Evolutionary conservation across 2,329 filamentous ascomycete genomes (phyloP).

Genomic region (Diplodia corticola): DNA sequence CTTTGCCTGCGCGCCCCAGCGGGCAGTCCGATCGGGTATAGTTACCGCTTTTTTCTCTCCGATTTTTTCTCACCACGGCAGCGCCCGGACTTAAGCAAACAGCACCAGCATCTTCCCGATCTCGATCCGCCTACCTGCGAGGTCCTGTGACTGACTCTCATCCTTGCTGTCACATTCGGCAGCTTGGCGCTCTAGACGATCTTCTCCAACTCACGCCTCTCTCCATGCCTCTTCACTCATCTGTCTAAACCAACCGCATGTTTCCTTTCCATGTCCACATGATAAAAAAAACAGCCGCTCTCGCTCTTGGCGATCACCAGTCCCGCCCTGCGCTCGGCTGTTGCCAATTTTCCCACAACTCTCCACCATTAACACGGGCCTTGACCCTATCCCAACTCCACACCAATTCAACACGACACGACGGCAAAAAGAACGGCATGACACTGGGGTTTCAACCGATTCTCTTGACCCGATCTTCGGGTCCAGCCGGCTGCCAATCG

Average conservation of each 20-base stretch:
- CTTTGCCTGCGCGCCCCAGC: background rate
- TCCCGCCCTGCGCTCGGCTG: background rate
- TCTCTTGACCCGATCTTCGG: too few species aligned
- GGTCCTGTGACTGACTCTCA: background rate
- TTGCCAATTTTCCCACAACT: background rate
- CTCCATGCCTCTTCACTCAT: background rate
- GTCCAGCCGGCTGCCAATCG: too few species aligned
- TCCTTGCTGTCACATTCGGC: background rate
- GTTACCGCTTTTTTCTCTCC: background rate
- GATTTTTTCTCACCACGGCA: background rate
- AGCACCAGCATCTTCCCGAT: background rate
- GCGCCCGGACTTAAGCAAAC: background rate
- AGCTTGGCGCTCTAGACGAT: background rate
- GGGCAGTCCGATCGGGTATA: background rate
- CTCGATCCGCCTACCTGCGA: background rate
- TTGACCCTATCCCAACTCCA: background rate
- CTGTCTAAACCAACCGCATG: background rate
- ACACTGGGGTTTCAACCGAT: background rate
- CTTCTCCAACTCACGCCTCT: background rate
- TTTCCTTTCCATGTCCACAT: background rate
- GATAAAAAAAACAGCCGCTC: background rate
- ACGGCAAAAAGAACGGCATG: background rate
- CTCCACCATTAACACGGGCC: too few species aligned
- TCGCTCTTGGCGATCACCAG: background rate
- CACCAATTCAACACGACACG: background rate